Evolutionary conservation across 148 eudicot species (phyloP).

Genomic region (Limonium bicolor): DNA sequence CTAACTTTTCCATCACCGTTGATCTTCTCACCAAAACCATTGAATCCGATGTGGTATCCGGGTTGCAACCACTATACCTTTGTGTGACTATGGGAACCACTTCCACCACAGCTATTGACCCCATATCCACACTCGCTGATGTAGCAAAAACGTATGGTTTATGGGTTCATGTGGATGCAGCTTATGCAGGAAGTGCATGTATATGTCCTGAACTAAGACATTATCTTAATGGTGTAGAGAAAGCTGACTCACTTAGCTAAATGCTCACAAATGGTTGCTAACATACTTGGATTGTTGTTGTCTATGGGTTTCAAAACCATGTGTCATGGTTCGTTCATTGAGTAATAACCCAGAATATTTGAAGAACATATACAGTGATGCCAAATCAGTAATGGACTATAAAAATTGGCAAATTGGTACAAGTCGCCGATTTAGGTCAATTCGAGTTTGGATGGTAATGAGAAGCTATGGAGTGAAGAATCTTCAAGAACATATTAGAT

Average conservation of each 20-base stretch:
- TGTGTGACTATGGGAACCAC: conserved; percentile 33
- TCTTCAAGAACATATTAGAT: conserved; percentile 24
- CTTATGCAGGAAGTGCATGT: conserved; percentile 21
- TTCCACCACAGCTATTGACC: conserved; percentile 8
- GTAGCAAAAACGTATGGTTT: neutral
- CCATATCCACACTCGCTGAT: neutral
- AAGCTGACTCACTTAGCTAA: conserved; percentile 28
- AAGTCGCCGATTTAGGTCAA: conserved; percentile 27
- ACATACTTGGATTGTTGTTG: conserved; percentile 37
- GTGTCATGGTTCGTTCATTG: conserved; percentile 16
- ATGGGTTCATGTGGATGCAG: conserved; percentile 6
- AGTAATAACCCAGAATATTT: conserved; percentile 36
- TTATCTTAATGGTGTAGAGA: conserved; percentile 26
- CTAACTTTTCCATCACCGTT: conserved; percentile 16
- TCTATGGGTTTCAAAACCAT: conserved; percentile 28
- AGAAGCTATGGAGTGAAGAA: conserved; percentile 27
- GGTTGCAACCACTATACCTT: conserved; percentile 28
- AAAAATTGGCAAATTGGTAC: conserved; percentile 44
- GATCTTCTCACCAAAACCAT: conserved; percentile 7
- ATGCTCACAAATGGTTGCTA: conserved; percentile 44
- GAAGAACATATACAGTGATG: conserved; percentile 26
- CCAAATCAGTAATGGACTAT: conserved; percentile 27
- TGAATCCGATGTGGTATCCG: conserved; percentile 30
- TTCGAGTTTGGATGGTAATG: conserved; percentile 27
- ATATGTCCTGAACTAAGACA: conserved; percentile 44